Conservation (phyloP, 345 rosid species). For the Boechera stricta region DNA sequence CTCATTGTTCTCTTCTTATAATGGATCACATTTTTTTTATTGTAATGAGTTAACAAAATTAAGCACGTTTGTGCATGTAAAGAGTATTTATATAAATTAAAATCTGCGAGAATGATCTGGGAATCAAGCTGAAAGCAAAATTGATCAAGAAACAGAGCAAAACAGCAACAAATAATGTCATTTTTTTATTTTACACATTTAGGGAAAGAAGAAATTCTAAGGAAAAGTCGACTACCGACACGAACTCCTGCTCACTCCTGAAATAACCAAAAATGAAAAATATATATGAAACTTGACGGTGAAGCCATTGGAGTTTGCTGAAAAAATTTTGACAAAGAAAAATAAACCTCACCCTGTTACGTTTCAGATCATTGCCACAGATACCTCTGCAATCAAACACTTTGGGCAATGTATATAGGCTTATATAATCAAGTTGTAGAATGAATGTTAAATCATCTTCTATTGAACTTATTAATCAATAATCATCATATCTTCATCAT, state of each 20-base stretch:
- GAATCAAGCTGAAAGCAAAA: too few relatives aligned
- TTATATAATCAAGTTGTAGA: background rate
- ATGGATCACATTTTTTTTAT: background rate
- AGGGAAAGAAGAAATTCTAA: too few relatives aligned
- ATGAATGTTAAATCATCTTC: background rate
- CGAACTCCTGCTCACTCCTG: slow-evolving; percentile 67
- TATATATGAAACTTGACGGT: slow-evolving; percentile 12
- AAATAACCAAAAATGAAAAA: background rate
- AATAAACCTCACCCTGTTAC: too few relatives aligned
- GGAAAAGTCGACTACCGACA: slow-evolving; percentile 52
- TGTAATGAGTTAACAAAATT: background rate
- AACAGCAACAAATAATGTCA: background rate
- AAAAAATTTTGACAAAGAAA: too few relatives aligned
- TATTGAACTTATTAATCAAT: background rate
- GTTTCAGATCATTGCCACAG: background rate
- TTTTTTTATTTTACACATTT: too few relatives aligned
- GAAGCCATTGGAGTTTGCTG: background rate
- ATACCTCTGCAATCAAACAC: background rate
- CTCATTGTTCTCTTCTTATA: background rate
- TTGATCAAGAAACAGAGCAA: slow-evolving; percentile 44
- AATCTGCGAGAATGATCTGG: slow-evolving; percentile 42
- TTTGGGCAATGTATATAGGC: background rate
- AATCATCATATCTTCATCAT: background rate
- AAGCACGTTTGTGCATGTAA: background rate
- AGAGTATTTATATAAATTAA: background rate